Percentiles rank a stretch among this genome's conserved stretches.
phyloP scores from a whole-genome alignment of 495 filamentous ascomycete genomes.

The Aspergillus funiculosus region DNA sequence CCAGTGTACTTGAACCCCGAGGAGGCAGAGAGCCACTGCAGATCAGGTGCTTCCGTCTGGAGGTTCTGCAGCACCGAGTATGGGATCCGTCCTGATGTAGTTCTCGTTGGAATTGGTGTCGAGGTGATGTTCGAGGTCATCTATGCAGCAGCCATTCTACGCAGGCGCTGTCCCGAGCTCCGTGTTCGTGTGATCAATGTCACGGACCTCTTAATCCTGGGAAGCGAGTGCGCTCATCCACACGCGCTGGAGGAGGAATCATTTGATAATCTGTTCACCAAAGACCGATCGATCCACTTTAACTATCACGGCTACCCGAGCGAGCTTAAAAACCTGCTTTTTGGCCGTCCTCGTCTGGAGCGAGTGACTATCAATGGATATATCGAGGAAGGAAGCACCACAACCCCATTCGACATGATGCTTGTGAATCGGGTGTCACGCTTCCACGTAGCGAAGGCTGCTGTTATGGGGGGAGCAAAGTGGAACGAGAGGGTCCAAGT shows the following conservation, averaged over 20 bases:
- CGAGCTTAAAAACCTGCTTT: slow-evolving; percentile 59
- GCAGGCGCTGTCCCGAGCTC: slow-evolving; percentile 46
- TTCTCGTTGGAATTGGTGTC: slow-evolving; percentile 64
- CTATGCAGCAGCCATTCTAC: slow-evolving; percentile 55
- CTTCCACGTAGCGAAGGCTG: slow-evolving; percentile 57
- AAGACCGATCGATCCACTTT: slow-evolving; percentile 54
- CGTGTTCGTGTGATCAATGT: slow-evolving; percentile 65
- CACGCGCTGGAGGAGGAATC: slow-evolving; percentile 51
- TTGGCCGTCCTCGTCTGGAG: slow-evolving; percentile 48
- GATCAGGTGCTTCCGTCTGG: slow-evolving; percentile 58
- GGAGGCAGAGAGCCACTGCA: slow-evolving; percentile 64
- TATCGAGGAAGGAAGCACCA: slow-evolving; percentile 64
- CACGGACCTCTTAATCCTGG: slow-evolving; percentile 66
- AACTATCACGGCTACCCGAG: slow-evolving; percentile 68
- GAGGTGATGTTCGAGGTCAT: slow-evolving; percentile 69
- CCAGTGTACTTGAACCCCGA: slow-evolving; percentile 59
- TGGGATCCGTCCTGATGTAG: slow-evolving; percentile 57
- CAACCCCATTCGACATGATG: slow-evolving; percentile 74
- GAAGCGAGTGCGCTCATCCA: slow-evolving; percentile 54
- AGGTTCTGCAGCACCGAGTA: slow-evolving; percentile 57
- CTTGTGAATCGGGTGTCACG: slow-evolving; percentile 57
- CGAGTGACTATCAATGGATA: slow-evolving; percentile 59
- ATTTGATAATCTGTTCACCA: slow-evolving; percentile 58
- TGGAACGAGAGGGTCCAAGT: slow-evolving; percentile 47
- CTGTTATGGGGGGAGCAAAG: slow-evolving; percentile 45